A percentile compares a stretch with the other conserved stretches of the same genome.
These are phyloP conservation scores for Blepharisma stoltei DNA, from an alignment of 73 alveolate species.

Conservation along the genomic window DNA sequence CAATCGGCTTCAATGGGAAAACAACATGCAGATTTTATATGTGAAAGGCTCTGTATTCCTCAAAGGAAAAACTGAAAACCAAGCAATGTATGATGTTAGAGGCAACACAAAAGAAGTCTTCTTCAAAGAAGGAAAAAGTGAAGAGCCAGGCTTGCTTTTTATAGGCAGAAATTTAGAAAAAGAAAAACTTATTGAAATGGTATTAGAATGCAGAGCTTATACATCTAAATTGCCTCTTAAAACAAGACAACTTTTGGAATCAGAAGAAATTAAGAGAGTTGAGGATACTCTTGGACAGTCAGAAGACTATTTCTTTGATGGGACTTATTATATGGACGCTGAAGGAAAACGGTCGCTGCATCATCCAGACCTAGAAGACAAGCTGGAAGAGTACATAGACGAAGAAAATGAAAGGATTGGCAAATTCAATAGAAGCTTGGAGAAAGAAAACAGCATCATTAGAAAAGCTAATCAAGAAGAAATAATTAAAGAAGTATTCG, in stretches of 20 bases:
- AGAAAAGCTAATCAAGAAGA: neutral
- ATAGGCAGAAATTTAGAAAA: slow-evolving; percentile 52
- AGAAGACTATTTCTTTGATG: slow-evolving; percentile 46
- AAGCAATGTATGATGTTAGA: neutral
- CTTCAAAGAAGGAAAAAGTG: slow-evolving; percentile 23
- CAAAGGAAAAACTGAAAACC: neutral
- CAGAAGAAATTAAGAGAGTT: slow-evolving; percentile 43
- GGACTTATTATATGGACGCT: slow-evolving; percentile 40
- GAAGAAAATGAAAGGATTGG: slow-evolving; percentile 54
- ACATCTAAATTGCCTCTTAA: slow-evolving; percentile 32
- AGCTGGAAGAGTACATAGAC: slow-evolving; percentile 38
- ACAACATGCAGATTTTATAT: neutral
- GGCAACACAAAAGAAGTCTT: neutral
- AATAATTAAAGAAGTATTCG: slow-evolving; percentile 7
- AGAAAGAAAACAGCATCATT: slow-evolving; percentile 32
- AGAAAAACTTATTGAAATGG: slow-evolving; percentile 33
- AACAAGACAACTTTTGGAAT: slow-evolving; percentile 36
- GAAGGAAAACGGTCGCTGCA: slow-evolving; percentile 34
- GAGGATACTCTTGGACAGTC: slow-evolving; percentile 42
- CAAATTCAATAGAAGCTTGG: slow-evolving; percentile 45
- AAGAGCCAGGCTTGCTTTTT: slow-evolving; percentile 47
- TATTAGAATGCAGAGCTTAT: slow-evolving; percentile 44
- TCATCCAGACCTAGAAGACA: slow-evolving; percentile 47
- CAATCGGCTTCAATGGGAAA: neutral
- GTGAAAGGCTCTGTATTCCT: neutral